Evolutionary conservation across 208 protist genomes (phyloP).

Genomic region (Novymonas esmeraldas): DNA sequence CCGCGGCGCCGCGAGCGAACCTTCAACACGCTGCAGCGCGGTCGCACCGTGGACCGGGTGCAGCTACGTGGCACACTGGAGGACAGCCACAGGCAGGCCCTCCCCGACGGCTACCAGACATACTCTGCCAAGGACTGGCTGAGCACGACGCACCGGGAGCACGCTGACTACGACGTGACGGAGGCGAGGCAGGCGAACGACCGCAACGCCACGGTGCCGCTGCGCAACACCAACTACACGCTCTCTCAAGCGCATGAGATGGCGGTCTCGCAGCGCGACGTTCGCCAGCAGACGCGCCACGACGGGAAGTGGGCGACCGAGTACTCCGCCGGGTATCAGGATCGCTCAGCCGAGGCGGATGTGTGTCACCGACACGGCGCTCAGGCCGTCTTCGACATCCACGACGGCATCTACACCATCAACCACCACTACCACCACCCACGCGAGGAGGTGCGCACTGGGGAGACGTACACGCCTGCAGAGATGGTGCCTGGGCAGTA

Average conservation of each 20-base stretch:
- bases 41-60: constrained; percentile 51
- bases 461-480: constrained; percentile 72
- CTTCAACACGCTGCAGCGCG: constrained; percentile 49
- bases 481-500: constrained; percentile 90
- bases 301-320: constrained; percentile 66
- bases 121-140: constrained; percentile 79
- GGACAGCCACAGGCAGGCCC: constrained; percentile 34
- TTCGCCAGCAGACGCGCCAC: constrained; percentile 43
- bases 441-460: constrained; percentile 69
- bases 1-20: constrained; percentile 68
- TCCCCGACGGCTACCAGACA: constrained; percentile 73
- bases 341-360: constrained; percentile 60
- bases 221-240: constrained; percentile 75
- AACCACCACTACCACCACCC: constrained; percentile 83
- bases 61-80: constrained; percentile 54
- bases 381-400: constrained; percentile 79
- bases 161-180: constrained; percentile 73
- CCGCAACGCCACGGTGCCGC: constrained; percentile 59
- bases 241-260: constrained; percentile 60
- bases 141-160: constrained; percentile 84
- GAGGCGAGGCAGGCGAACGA: constrained; percentile 59
- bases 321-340: constrained; percentile 69
- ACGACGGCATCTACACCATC: constrained; percentile 86
- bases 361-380: constrained; percentile 64
- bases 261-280: constrained; percentile 41